Conservation (phyloP, 352 stramenopile genomes). For the Phytophthora sansomeana region DNA sequence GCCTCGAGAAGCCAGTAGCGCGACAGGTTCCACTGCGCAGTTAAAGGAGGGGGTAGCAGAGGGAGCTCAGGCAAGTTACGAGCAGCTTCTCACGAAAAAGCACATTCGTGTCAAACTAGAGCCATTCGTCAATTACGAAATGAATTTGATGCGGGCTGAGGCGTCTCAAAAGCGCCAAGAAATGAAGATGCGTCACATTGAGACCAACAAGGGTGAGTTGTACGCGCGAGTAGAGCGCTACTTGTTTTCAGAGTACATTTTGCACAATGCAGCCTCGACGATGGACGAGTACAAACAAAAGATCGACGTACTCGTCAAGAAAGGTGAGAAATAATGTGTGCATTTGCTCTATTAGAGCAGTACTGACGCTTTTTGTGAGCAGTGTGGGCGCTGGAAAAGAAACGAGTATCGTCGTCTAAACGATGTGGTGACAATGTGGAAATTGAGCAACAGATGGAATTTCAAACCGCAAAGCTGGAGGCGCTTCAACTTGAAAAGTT, state of each 20-base stretch:
- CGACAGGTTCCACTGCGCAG: not conserved
- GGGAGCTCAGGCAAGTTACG: slow-evolving; percentile 27
- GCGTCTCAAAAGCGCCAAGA: slow-evolving; percentile 83
- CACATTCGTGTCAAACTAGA: slow-evolving; percentile 80
- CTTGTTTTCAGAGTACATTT: slow-evolving; percentile 81
- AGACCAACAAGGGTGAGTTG: slow-evolving; percentile 84
- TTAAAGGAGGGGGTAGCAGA: slow-evolving; percentile 15
- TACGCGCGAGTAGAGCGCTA: slow-evolving; percentile 77
- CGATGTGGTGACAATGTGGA: slow-evolving; percentile 69
- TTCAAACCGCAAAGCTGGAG: slow-evolving; percentile 81
- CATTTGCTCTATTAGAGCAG: not conserved
- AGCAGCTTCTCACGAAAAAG: slow-evolving; percentile 53
- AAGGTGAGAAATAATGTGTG: slow-evolving; percentile 51
- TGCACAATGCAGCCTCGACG: slow-evolving; percentile 68
- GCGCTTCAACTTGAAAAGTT: slow-evolving; percentile 66
- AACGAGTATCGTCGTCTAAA: slow-evolving; percentile 60
- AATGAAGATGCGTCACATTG: slow-evolving; percentile 87
- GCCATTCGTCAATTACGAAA: slow-evolving; percentile 85
- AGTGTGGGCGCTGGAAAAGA: slow-evolving; percentile 73
- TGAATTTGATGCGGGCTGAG: slow-evolving; percentile 80
- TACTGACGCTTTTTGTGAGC: not conserved
- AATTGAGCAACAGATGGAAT: slow-evolving; percentile 64
- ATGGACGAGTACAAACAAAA: slow-evolving; percentile 71
- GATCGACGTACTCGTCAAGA: slow-evolving; percentile 71
- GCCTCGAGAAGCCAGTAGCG: slow-evolving; percentile 15